Evolutionary conservation across 2,329 filamentous ascomycete genomes (phyloP), one percentile per base, ranked within the genome.

Genomic region (Cryphonectria nitschkei): DNA sequence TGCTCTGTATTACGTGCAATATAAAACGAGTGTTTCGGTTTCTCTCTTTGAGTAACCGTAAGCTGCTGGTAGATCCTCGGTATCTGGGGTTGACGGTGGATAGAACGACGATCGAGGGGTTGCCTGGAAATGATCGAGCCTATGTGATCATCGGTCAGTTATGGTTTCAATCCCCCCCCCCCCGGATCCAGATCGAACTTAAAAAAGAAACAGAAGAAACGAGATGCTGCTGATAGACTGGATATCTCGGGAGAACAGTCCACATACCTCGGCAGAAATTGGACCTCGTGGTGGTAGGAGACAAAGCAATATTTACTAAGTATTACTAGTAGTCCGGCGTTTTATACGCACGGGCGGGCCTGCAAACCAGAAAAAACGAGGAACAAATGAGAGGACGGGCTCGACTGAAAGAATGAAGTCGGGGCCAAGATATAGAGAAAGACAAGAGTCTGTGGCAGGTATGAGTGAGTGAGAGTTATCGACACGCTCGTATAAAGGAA

Each of bases 391-490:
- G 76, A 75, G 83, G 82, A 84, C 81, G 80, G 82, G 76, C 79
- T 80, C 82, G 81, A 81, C 82, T 79, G 78, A 84, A 82, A 80
- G 83, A 84, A 78, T 83, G 82, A 83, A 83, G 81, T 78, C 81
- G 82, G 82, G 76, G 78, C 81, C 82, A 77, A 13, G 13, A 74
- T 75, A 58, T 69, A 61, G 72, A 73, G 64, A 68, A 70, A 63
- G 41, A 34, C 34, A 34, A 39, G 52, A 39, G 64, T 41, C 16
- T 46, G 43, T 19, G 43, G 43, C 26, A 16, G 16, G 41, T 43
- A 14, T 22, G 52, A 43, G 60, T 22, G 60, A 63, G 32, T 41
- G 60, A 63, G 37, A 39, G 37, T 46, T 64, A 54, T 63, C 22
- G 67, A 64, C 67, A 68, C 43, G 67, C 67, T 68, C 67, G 58